Base-by-base conservation (phyloP, 2,329 filamentous ascomycete genomes). In the Endocalyx cinctus region DNA sequence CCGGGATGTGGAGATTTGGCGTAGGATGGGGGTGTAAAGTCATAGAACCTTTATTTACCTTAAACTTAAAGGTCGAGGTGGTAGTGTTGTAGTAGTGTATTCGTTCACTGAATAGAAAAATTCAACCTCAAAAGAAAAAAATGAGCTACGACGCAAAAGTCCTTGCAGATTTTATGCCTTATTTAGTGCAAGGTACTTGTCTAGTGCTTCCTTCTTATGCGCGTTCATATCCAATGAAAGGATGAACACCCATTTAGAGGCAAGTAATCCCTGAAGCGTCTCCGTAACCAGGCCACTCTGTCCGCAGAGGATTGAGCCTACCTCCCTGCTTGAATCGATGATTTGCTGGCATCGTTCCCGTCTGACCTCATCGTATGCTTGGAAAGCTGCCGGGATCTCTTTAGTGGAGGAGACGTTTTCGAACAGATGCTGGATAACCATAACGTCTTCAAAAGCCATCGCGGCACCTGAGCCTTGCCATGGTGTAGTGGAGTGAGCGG, bases 241-340 rank as follows among this genome's bases (percentile, higher is more conserved):
- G 13, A 34, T 28, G 22, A 34, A 34, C 11, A 22, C 23, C 31
- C 31, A 34, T 28, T 18, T 28, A 5, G 23, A 6, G 11, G 25
- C 6, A 10, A 34, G 14, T 12, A 12, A n/a, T 13, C 28, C 19
- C 23, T 17, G 13, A 5, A 17, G 14, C 11, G 27, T 17, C 10
- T 27, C 14, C 3, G 25, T 25, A 4, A 13, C 13, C 23, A 27
- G 17, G 4, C 14, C 19, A 25, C 16, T 22, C 14, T 22, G 18
- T 15, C 31, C 31, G 17, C 17, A 28, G 16, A 34, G 15, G 28
- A 34, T 27, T n/a, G 22, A 5, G 16, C 33, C 33, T n/a, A 28
- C 27, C 10, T 20, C 33, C 20, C 28, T 8, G 11, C 33, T 35
- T 10, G 33, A 31, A 20, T 35, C 33, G n/a, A 27, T n/a, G 10